Base-by-base conservation (phyloP, 2,329 filamentous ascomycete genomes). In the Hypocrella siamensis region DNA sequence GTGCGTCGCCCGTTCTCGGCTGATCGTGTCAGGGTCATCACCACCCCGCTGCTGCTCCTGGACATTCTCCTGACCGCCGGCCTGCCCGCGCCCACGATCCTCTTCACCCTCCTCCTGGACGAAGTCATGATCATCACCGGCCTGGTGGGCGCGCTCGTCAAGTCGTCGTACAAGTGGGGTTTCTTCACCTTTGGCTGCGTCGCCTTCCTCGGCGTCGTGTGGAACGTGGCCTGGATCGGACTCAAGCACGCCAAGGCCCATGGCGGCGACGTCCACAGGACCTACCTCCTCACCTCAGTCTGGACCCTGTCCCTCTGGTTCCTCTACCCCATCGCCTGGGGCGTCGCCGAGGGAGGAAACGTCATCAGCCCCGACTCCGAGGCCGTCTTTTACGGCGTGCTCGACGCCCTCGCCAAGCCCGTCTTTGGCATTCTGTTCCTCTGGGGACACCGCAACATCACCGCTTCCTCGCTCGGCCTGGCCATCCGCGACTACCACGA, bases 361-460 rank as follows among this genome's bases (percentile, higher is more conserved):
- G 38, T 45, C 31, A 62, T 70, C 31, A 52, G 73, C 3, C 67
- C 72, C 0, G 75, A 81, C 44, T 70, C 67, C 0, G 76, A 81
- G 45, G 71, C 72, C 9, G 54, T 78, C 36, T 79, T 80, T 47
- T 82, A 81, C 45, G 73, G 75, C 26, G 54, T 79, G 3, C 59
- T 82, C 1, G 76, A 81, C 37, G 50, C 79, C 5, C 37, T 78
- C 3, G 65, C 75, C 6, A 80, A 79, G 54, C 70, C 72, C 0
- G 57, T 67, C 7, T 80, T 79, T 40, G 70, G 70, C 12, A 56
- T 60, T 10, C 45, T 78, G 1, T 59, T 81, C 1, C 54, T 81
- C 31, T 71, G 58, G 53, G 71, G 72, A 1, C 75, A 79, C 48
- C 60, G 70, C 29, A 68, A 67, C 40, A 77, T 79, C 31, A 64